phyloP scores from a whole-genome alignment of 306 rosid species.

The Quercus rubra region DNA sequence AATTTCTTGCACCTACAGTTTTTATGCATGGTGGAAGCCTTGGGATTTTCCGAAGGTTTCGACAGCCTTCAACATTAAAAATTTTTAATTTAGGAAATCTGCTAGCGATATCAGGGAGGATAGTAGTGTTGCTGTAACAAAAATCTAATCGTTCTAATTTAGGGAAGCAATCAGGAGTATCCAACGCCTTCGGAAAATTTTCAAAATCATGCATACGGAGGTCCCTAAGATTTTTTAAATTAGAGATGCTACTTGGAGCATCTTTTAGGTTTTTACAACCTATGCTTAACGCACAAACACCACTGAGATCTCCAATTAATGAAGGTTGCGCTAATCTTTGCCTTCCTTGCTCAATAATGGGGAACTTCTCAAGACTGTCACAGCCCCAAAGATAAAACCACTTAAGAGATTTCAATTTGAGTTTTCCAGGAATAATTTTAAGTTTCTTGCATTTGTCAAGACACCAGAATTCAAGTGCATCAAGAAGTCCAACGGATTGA shows the following conservation, averaged over 20 bases:
- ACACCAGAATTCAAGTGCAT: constrained; percentile 15
- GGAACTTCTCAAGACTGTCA: constrained; percentile 7
- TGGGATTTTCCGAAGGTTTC: too few relatives aligned
- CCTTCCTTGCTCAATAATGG: too few relatives aligned
- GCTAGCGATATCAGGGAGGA: too few relatives aligned
- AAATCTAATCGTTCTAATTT: constrained; percentile 13
- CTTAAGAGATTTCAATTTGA: constrained; percentile 21
- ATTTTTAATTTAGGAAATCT: too few relatives aligned
- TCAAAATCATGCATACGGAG: constrained; percentile 18
- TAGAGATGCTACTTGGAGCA: constrained; percentile 11
- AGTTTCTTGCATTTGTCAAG: constrained; percentile 18
- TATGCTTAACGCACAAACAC: too few relatives aligned
- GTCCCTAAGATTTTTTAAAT: constrained; percentile 24
- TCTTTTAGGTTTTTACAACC: too few relatives aligned
- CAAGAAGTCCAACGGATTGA: constrained; percentile 33
- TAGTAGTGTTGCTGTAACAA: too few relatives aligned
- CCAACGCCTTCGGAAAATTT: constrained; percentile 10
- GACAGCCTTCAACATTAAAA: too few relatives aligned
- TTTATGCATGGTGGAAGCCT: too few relatives aligned
- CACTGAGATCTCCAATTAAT: too few relatives aligned
- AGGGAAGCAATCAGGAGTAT: constrained; percentile 16
- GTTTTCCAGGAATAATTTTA: neutral
- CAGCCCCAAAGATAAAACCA: constrained; percentile 14
- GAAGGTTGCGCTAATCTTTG: too few relatives aligned
- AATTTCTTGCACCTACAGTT: too few relatives aligned